Evolutionary conservation across 2,329 filamentous ascomycete species (phyloP), one percentile per base, ranked within the genome.

Genomic region (Conoideocrella luteorostrata): DNA sequence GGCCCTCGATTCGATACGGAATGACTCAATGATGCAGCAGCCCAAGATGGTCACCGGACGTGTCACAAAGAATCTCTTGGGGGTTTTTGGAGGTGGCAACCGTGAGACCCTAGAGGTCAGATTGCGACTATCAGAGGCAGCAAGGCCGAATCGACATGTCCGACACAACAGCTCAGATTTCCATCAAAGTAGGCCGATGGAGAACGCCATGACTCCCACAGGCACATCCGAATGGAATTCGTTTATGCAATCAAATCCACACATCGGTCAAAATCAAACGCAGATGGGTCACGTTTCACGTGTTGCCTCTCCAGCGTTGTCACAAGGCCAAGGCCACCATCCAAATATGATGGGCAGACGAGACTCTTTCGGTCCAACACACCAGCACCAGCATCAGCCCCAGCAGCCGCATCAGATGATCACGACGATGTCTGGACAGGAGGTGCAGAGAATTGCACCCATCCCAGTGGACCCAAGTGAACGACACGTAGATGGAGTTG

Each of bases 71-170:
- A 96, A 95, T 60, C 68, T 89, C 35, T 72, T 95, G 36, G 87
- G 86, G 9, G 72, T 96, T 20, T 95, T 97, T 60, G 82, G 82
- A 30, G 88, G 86, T 56, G 88, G 87, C 24, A 76, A 84, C 47
- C 85, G 84, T 53, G 90, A 97, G 65, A 97, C 87, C 1, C 69
- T 98, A 47, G 93, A 98, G 67, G 91, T 98, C 52, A 95, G 86
- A 62, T 73, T 98, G 48, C 89, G 88, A 59, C 73, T 98, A 45
- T 84, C 89, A 2, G 84, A 84, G 13, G 83, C 95, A 28, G 75
- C 82, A 15, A 86, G 77, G 41, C 74, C 70, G 35, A 61, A 63
- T 18, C 64, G 60, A 17, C 57, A 56, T 4, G 49, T 53, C 7
- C 57, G 54, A 21, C 48, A 54, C 20, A 45, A 39, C 41, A 50